Conservation (phyloP, 2,329 filamentous ascomycete genomes). For the Colletotrichum abscissum region DNA sequence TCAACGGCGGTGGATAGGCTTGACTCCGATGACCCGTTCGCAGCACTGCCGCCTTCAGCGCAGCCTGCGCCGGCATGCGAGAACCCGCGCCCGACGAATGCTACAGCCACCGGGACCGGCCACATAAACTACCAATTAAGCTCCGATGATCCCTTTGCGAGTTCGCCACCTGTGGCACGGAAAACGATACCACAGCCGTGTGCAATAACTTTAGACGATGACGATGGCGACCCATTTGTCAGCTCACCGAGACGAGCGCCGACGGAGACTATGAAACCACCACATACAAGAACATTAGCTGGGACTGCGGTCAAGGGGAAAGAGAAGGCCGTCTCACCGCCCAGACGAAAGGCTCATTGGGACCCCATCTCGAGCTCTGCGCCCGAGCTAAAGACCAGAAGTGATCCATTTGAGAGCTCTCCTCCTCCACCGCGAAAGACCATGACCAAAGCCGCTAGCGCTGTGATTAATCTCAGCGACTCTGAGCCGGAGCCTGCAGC, state of each 20-base stretch:
- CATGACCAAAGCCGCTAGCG: constrained; percentile 2
- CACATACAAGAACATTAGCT: background rate
- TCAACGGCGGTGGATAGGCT: background rate
- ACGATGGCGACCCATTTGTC: constrained; percentile 4
- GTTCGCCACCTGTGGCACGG: constrained; percentile 36
- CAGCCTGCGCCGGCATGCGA: constrained; percentile 14
- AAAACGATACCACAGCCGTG: constrained; percentile 2
- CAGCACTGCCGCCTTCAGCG: constrained; percentile 36
- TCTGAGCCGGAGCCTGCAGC: constrained; percentile 39
- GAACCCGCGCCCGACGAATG: constrained; percentile 41
- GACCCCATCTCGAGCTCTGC: constrained; percentile 67
- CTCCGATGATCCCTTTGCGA: constrained; percentile 39
- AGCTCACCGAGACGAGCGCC: background rate
- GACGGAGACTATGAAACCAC: background rate
- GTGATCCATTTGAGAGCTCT: constrained; percentile 31
- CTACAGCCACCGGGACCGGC: background rate
- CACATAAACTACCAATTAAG: constrained; percentile 1
- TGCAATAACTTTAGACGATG: constrained; percentile 19
- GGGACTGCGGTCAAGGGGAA: constrained; percentile 4
- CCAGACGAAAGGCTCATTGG: constrained; percentile 49
- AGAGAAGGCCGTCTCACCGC: constrained; percentile 30
- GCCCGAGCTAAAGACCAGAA: constrained; percentile 46
- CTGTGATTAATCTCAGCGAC: constrained; percentile 51
- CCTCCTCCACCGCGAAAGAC: constrained; percentile 13
- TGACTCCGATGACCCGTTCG: constrained; percentile 36